A percentile compares a stretch with the other conserved stretches of the same genome.
phyloP scores from a whole-genome alignment of 352 stramenopile genomes.

The Pythium insidiosum region DNA sequence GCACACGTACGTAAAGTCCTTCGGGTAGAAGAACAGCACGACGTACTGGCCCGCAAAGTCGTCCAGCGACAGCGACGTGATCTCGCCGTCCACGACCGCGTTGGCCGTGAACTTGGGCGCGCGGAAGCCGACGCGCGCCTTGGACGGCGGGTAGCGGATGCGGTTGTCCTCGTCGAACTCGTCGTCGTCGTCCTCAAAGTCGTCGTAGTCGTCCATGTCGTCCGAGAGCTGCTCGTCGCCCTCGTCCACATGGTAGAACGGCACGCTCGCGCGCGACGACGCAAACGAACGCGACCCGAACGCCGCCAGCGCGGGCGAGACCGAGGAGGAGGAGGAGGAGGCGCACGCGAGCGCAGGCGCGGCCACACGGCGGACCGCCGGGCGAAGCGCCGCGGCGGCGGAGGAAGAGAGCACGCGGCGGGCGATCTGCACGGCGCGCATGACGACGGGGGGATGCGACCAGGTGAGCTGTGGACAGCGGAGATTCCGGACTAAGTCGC shows the following conservation, averaged over 20 bases:
- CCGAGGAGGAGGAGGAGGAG: neutral
- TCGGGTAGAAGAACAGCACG: conserved; percentile 90
- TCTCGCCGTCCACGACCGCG: conserved; percentile 78
- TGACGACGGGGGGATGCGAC: neutral
- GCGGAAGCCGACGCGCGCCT: conserved; percentile 44
- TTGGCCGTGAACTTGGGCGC: conserved; percentile 71
- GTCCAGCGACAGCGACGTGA: conserved; percentile 72
- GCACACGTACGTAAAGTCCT: conserved; percentile 89
- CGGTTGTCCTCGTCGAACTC: conserved; percentile 63
- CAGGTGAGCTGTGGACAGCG: neutral
- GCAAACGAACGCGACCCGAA: too few relatives aligned
- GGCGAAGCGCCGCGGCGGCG: neutral
- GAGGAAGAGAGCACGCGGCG: conserved; percentile 4
- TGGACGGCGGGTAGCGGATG: conserved; percentile 69
- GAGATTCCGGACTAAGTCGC: neutral
- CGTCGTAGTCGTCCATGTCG: conserved; percentile 28
- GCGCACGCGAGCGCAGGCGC: neutral
- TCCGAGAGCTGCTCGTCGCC: too few relatives aligned
- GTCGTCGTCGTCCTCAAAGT: conserved; percentile 59
- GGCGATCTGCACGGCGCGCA: conserved; percentile 10
- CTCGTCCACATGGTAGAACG: too few relatives aligned
- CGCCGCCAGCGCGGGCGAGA: neutral
- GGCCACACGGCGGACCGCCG: neutral
- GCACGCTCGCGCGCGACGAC: too few relatives aligned
- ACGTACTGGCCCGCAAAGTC: conserved; percentile 86